Evolutionary conservation across 192 early-diverging fungal species (phyloP).

Genomic region (Backusella tuberculispora): DNA sequence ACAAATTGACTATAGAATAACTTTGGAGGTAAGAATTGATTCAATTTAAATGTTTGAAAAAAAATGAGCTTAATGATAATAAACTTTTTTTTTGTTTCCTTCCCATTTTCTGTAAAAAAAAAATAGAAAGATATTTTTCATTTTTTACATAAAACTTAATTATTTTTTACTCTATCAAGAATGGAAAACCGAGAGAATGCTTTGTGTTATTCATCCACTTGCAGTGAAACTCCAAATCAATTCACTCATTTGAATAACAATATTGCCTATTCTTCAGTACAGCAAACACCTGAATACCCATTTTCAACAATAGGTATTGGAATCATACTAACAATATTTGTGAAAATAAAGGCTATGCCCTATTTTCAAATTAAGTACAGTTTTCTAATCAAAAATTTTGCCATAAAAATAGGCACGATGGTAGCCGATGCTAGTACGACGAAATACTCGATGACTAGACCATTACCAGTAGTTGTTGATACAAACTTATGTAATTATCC

Average conservation of each 20-base stretch:
- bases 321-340: background rate
- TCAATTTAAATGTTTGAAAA: background rate
- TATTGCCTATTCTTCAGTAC: background rate
- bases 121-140: background rate
- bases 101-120: conserved; percentile 1
- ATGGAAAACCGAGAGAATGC: background rate
- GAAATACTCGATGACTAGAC: conserved; percentile 2
- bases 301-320: conserved; percentile 6
- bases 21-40: background rate
- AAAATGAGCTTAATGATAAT: background rate
- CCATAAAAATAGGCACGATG: background rate
- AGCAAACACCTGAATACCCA: background rate
- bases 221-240: background rate
- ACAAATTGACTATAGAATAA: background rate
- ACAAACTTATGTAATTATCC: background rate
- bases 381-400: background rate
- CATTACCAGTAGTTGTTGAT: background rate
- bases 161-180: conserved; percentile 5
- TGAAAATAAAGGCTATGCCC: background rate
- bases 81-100: background rate
- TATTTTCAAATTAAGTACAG: background rate
- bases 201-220: background rate
- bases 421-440: background rate
- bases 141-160: background rate
- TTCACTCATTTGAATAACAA: background rate